Evolutionary conservation across 148 eudicot species (phyloP).

Genomic region (Arbutus unedo): DNA sequence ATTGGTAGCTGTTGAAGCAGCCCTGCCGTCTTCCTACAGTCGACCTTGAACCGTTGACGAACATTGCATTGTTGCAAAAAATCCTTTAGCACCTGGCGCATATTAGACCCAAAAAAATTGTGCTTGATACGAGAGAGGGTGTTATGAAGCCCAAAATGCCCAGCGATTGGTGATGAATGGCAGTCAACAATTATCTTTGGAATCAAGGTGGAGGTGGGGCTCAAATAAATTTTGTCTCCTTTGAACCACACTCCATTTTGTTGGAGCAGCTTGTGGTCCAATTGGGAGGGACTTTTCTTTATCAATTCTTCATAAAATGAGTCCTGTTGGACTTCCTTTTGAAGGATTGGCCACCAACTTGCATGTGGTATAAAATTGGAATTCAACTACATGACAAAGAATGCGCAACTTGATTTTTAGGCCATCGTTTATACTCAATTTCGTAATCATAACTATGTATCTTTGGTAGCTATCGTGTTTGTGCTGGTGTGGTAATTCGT

Average conservation of each 20-base stretch:
- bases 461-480: not conserved
- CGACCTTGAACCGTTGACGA: not conserved
- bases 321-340: not conserved
- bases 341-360: slow-evolving; percentile 6
- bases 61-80: not conserved
- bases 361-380: slow-evolving; percentile 3
- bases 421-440: not conserved
- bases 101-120: not conserved
- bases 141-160: not conserved
- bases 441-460: not conserved
- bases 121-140: not conserved
- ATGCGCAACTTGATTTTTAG: not conserved
- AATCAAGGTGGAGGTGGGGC: not conserved
- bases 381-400: not conserved
- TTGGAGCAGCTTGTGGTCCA: not conserved
- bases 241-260: too few relatives aligned
- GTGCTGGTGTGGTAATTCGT: slow-evolving; percentile 8
- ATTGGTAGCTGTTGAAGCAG: not conserved
- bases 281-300: not conserved
- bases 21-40: not conserved
- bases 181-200: too few relatives aligned
- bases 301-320: not conserved
- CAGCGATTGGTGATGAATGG: too few relatives aligned
- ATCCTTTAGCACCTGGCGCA: not conserved
- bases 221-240: not conserved